Evolutionary conservation across 2,329 filamentous ascomycete genomes (phyloP), one percentile per base, ranked within the genome.

Genomic region (Septoria linicola): DNA sequence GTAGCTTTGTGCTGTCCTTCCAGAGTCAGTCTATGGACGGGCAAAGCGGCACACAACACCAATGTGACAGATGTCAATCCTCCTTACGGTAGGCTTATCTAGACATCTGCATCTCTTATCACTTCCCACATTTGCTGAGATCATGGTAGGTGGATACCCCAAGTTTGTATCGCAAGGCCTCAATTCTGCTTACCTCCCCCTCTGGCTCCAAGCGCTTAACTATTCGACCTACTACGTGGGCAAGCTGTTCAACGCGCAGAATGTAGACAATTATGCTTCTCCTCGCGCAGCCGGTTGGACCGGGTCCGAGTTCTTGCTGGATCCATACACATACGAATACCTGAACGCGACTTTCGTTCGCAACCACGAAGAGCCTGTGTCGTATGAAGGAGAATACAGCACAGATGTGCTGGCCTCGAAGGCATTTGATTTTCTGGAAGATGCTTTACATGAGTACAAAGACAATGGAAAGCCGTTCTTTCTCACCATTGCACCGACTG

Each of bases 141-240:
- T 8, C 6, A 19, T 5, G 14, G 37, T 21, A 71, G 76, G 79
- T 16, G 80, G 80, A 3, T 89, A 83, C 59, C 80, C 81, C 1
- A 87, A 87, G 60, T 85, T 88, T 49, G 70, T 88, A 11, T 71
- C 72, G 2, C 75, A 85, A 45, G 84, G 85, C 0, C 75, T 81
- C 53, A 87, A 88, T 51, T 76, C 83, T 1, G 78, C 84, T 30
- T 88, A 85, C 54, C 74, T 89, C 0, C 85, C 85, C 0, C 65
- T 88, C 0, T 89, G 85, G 84, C 68, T 89, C n/a, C 82, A 87
- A 58, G 66, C 78, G 3, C 80, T 79, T 0, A 84, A 84, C 0
- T 88, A 88, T 63, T 80, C 81, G 57, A 88, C 85, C 0, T 88
- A 86, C 62, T 89, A 88, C 60, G 81, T 80, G 0, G 86, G 83